These are phyloP conservation scores for Colletotrichum sp. DNA, from an alignment of 2,329 filamentous ascomycete genomes.

Conservation along the genomic window DNA sequence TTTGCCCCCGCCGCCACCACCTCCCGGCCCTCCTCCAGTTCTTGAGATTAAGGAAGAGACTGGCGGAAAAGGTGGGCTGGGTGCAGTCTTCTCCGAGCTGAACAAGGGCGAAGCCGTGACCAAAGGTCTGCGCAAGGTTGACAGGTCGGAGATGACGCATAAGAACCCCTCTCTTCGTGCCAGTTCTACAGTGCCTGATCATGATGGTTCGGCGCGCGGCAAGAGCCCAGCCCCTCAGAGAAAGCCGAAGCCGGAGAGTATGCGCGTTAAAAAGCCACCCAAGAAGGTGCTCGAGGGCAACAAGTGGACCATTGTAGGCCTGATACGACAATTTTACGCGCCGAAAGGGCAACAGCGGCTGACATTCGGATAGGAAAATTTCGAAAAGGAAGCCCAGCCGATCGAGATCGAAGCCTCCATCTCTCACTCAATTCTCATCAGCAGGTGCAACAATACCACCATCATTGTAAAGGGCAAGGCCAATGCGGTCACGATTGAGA, in stretches of 20 bases:
- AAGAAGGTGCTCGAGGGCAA: slow-evolving; percentile 83
- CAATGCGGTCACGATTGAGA: slow-evolving; percentile 96
- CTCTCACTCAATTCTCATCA: slow-evolving; percentile 89
- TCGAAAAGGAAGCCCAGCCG: slow-evolving; percentile 74
- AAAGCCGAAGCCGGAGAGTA: slow-evolving; percentile 84
- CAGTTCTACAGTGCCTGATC: slow-evolving; percentile 70
- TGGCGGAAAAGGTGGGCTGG: slow-evolving; percentile 66
- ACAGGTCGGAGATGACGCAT: slow-evolving; percentile 96
- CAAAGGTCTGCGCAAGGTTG: slow-evolving; percentile 87
- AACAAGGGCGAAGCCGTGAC: slow-evolving; percentile 92
- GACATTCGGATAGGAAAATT: slow-evolving; percentile 75
- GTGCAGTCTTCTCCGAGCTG: slow-evolving; percentile 88
- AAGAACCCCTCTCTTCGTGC: slow-evolving; percentile 91
- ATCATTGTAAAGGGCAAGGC: slow-evolving; percentile 91
- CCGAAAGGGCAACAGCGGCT: slow-evolving; percentile 6
- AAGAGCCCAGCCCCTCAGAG: slow-evolving; percentile 90
- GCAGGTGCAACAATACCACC: slow-evolving; percentile 88
- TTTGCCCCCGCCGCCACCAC: slow-evolving; percentile 70
- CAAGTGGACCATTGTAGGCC: slow-evolving; percentile 86
- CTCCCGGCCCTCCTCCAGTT: slow-evolving; percentile 72
- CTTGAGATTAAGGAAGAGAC: slow-evolving; percentile 62
- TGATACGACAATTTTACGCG: neutral
- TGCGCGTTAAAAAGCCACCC: slow-evolving; percentile 82
- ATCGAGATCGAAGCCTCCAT: slow-evolving; percentile 84
- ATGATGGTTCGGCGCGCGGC: slow-evolving; percentile 60